Conservation (phyloP, 1,284 basidiomycete species). For the Peniophora sp. region DNA sequence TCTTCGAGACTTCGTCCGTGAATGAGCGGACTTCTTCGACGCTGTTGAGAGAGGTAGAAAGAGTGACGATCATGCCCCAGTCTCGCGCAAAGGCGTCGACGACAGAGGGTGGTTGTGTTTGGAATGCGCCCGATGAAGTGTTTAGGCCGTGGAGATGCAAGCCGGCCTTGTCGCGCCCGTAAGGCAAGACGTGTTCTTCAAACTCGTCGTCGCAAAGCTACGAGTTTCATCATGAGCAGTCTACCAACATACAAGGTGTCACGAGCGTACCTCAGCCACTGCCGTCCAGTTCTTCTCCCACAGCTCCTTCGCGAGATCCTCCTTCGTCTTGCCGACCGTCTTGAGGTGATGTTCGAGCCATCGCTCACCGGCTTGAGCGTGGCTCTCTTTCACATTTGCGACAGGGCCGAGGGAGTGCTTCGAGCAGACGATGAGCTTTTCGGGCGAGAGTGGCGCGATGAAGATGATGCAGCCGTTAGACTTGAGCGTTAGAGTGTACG, state of each 20-base stretch:
- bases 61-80: slow-evolving; percentile 90
- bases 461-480: slow-evolving; percentile 99
- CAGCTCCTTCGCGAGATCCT: slow-evolving; percentile 66
- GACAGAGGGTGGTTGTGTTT: slow-evolving; percentile 59
- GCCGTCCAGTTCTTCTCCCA: slow-evolving; percentile 88
- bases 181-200: slow-evolving; percentile 94
- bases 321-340: slow-evolving; percentile 58
- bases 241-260: neutral
- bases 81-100: slow-evolving; percentile 80
- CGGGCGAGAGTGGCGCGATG: slow-evolving; percentile 77
- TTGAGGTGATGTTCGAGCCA: slow-evolving; percentile 80
- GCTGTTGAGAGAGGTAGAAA: slow-evolving; percentile 50
- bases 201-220: slow-evolving; percentile 97
- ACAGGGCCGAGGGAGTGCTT: slow-evolving; percentile 80
- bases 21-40: slow-evolving; percentile 70
- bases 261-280: slow-evolving; percentile 68
- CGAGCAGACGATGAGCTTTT: slow-evolving; percentile 79
- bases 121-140: slow-evolving; percentile 61
- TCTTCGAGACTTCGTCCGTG: slow-evolving; percentile 59
- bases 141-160: slow-evolving; percentile 95
- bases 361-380: slow-evolving; percentile 72
- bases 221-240: neutral
- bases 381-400: slow-evolving; percentile 36
- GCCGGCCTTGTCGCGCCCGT: slow-evolving; percentile 77
- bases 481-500: slow-evolving; percentile 90